These are phyloP conservation scores for Globisporangium polare DNA, from an alignment of 352 stramenopile species.

Conservation along the genomic window DNA sequence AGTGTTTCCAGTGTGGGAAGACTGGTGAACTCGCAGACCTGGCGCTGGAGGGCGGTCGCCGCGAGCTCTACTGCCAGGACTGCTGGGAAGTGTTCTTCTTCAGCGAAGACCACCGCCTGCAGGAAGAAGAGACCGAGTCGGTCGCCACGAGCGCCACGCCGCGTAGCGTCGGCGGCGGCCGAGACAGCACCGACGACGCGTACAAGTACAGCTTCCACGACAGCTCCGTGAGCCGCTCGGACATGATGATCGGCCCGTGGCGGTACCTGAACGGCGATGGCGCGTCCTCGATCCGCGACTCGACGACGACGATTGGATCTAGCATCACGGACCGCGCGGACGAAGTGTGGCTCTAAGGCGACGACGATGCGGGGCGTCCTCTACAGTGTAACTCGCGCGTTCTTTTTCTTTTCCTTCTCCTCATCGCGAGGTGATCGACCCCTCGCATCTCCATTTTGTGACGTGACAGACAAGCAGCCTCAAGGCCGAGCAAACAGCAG, in stretches of 20 bases:
- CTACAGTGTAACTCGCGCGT: background rate
- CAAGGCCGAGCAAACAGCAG: background rate
- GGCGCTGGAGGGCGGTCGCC: conserved; percentile 32
- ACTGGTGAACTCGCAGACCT: conserved; percentile 52
- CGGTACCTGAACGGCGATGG: conserved; percentile 42
- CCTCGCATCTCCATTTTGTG: background rate
- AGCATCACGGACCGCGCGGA: conserved; percentile 38
- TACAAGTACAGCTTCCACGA: conserved; percentile 81
- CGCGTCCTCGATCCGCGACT: conserved; percentile 53
- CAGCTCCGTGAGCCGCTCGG: conserved; percentile 46
- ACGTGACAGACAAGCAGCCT: background rate
- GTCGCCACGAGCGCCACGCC: conserved; percentile 9
- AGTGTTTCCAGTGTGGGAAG: conserved; percentile 56
- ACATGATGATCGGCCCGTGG: conserved; percentile 59
- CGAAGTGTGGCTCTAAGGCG: conserved; percentile 23
- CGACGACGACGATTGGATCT: conserved; percentile 41
- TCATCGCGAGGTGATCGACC: background rate
- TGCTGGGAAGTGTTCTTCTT: conserved; percentile 79
- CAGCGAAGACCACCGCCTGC: conserved; percentile 36
- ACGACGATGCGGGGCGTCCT: background rate
- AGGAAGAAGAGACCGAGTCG: conserved; percentile 21
- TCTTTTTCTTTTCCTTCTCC: background rate
- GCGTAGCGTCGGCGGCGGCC: conserved; percentile 8
- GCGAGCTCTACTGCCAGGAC: conserved; percentile 64
- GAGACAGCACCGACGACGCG: conserved; percentile 27